These are phyloP conservation scores for Fulvia fulva DNA, from an alignment of 2,329 filamentous ascomycete species.

Conservation along the genomic window DNA sequence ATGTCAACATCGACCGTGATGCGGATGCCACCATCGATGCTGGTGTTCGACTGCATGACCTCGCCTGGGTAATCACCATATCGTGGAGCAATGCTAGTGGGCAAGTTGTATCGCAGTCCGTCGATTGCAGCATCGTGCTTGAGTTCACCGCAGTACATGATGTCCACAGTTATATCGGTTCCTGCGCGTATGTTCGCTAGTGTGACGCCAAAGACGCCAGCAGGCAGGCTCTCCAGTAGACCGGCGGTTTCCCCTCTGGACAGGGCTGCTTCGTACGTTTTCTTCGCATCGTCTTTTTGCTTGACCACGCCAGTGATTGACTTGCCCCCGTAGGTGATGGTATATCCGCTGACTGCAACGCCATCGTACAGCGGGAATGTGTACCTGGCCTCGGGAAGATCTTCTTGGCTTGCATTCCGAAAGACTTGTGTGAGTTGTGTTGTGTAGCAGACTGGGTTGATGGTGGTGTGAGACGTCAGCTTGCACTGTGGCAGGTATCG, in stretches of 20 bases:
- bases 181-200: conserved; percentile 64
- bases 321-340: conserved; percentile 58
- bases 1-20: conserved; percentile 60
- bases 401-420: conserved; percentile 49
- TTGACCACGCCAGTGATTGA: conserved; percentile 63
- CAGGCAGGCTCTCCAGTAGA: conserved; percentile 59
- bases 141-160: conserved; percentile 66
- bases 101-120: conserved; percentile 65
- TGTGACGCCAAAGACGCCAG: conserved; percentile 65
- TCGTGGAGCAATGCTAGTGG: conserved; percentile 62
- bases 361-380: conserved; percentile 70
- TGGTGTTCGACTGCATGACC: conserved; percentile 26
- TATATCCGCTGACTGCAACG: conserved; percentile 65
- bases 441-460: conserved; percentile 53
- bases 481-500: conserved; percentile 57
- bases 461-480: conserved; percentile 56
- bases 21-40: conserved; percentile 41
- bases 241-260: conserved; percentile 58
- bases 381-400: conserved; percentile 58
- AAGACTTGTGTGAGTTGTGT: conserved; percentile 59
- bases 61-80: conserved; percentile 53
- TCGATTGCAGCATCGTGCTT: conserved; percentile 68
- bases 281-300: conserved; percentile 58
- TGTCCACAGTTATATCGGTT: conserved; percentile 55
- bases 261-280: conserved; percentile 58